Conservation (phyloP, 2,329 filamentous ascomycete genomes). For the Sarocladium oryzae region DNA sequence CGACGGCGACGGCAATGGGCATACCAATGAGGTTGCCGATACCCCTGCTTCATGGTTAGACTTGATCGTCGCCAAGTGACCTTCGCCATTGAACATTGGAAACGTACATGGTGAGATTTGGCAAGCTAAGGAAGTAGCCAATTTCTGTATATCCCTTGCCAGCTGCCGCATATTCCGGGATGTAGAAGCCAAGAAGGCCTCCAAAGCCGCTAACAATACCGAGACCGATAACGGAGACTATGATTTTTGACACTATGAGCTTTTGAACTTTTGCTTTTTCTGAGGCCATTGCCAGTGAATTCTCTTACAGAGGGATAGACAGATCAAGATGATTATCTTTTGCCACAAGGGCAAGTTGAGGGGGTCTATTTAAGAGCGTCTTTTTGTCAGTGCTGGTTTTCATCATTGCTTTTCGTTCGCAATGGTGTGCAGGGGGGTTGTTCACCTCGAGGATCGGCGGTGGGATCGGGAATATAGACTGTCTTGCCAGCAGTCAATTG, state of each 20-base stretch:
- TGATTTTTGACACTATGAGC: no score
- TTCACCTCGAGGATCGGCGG: conserved; percentile 23
- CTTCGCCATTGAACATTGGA: neutral
- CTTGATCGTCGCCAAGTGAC: no score
- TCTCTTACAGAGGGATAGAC: neutral
- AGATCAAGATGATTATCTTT: neutral
- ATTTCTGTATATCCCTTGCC: neutral
- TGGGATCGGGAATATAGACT: conserved; percentile 28
- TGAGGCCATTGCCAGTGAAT: no score
- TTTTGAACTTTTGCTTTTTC: no score
- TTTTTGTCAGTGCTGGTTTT: no score
- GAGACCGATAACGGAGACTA: neutral
- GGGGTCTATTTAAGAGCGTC: neutral
- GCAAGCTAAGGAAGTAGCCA: neutral
- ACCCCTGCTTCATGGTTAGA: no score
- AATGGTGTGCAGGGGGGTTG: no score
- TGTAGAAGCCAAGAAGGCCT: neutral
- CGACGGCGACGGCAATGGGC: conserved; percentile 28
- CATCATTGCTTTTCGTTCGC: no score
- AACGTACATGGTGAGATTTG: neutral
- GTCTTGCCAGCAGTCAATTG: conserved; percentile 24
- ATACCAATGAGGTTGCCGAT: conserved; percentile 24
- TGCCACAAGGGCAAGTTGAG: neutral
- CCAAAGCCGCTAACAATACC: neutral
- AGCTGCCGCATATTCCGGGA: neutral